Evolutionary conservation across 2,329 filamentous ascomycete species (phyloP).

Genomic region (Aspergillus eucalypticola): DNA sequence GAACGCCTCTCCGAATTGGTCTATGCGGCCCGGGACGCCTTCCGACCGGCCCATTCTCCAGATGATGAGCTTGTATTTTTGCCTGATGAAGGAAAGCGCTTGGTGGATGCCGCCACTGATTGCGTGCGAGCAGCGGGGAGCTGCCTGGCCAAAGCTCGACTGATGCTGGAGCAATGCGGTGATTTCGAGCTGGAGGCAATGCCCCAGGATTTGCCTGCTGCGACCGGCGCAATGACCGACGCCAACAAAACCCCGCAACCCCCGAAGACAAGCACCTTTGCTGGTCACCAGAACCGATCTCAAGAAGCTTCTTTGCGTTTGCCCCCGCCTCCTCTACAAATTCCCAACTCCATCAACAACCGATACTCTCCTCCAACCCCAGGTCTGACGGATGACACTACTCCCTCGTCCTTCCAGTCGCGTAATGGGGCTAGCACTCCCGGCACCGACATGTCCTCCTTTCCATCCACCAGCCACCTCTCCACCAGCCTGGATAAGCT

Average conservation of each 20-base stretch:
- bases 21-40: constrained; percentile 75
- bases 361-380: constrained; percentile 37
- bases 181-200: constrained; percentile 76
- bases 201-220: constrained; percentile 45
- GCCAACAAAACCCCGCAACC: constrained; percentile 25
- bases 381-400: constrained; percentile 39
- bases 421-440: constrained; percentile 38
- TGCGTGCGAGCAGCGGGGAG: constrained; percentile 90
- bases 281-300: constrained; percentile 19
- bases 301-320: constrained; percentile 41
- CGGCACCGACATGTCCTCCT: constrained; percentile 30
- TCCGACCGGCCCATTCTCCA: constrained; percentile 67
- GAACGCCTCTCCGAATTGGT: constrained; percentile 78
- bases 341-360: constrained; percentile 35
- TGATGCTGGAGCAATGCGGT: constrained; percentile 82
- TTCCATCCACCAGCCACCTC: constrained; percentile 29
- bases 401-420: constrained; percentile 47
- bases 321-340: constrained; percentile 49
- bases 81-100: constrained; percentile 72
- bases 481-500: constrained; percentile 30
- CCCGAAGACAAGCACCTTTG: constrained; percentile 16
- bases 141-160: constrained; percentile 82
- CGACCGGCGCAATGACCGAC: constrained; percentile 14
- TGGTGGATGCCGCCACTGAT: constrained; percentile 76
- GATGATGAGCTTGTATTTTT: constrained; percentile 76